Base-by-base conservation (phyloP, 202 grass and related monocot genomes). In the Sporobolus alterniflorus region DNA sequence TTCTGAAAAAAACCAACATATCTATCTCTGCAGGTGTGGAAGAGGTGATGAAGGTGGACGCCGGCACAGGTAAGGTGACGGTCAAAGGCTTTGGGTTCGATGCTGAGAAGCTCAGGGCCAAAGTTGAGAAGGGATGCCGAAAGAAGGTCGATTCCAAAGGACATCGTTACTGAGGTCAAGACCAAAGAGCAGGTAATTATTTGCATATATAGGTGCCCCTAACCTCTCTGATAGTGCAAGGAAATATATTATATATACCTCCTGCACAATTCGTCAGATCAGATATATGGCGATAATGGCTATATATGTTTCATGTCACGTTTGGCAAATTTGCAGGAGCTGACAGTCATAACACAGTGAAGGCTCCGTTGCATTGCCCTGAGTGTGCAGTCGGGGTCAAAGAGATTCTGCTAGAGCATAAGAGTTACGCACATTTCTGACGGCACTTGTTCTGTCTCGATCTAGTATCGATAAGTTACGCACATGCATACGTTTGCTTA, bases 11-110 rank as follows among this genome's bases (percentile, higher is more conserved):
- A 13, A 6, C 46, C 7, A 20, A 4, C 14, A 2, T 0, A 14
- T 56, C n/a, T 56, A n/a, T 52, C 12, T 36, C n/a, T 49, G 55
- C 79, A 98, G 92, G 95, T 55, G 84, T 98, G 47, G 71, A 73
- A 7, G 92, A 99, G 85, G 96, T 99, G 77, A 92, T 99, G 77
- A 92, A 94, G 36, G 26, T 96, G 57, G 80, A 94, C 31, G 80
- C 71, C 0, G 84, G 55, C 51, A 82, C 69, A 0, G 93, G 91
- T 43, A 92, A 87, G 83, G 91, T 96, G 5, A 92, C 78, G 0
- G 91, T 96, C 25, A 96, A 85, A 74, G 91, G 93, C 22, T 24
- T 77, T 68, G 80, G 62, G 29, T 91, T 94, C 79, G 96, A 99
- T 28, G 43, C 69, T 20, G 67, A 83, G 69, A 94, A 94, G 79